phyloP scores from a whole-genome alignment of 2,329 filamentous ascomycete species.

The Venturia nashicola region DNA sequence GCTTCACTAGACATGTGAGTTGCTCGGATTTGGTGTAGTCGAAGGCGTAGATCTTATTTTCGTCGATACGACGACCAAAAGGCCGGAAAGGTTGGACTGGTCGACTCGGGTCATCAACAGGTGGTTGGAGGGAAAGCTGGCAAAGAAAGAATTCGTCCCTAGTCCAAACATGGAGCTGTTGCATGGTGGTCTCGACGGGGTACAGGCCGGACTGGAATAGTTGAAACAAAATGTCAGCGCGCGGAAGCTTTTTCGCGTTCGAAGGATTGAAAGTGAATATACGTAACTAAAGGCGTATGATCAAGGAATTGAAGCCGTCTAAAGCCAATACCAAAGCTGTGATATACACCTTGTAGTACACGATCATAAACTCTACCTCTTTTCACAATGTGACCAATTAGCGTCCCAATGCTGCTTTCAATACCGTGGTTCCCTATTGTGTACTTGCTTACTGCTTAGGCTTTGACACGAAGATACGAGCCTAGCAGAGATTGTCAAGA shows the following conservation, averaged over 20 bases:
- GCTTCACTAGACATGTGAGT: not conserved
- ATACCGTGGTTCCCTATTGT: too few relatives aligned
- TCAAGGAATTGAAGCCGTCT: too few relatives aligned
- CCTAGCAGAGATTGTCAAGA: too few relatives aligned
- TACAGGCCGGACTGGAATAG: conserved; percentile 13
- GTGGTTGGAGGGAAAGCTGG: conserved; percentile 13
- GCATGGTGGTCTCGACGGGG: conserved; percentile 14
- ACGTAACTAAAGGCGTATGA: too few relatives aligned
- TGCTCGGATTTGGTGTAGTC: not conserved
- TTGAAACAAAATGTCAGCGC: conserved; percentile 4
- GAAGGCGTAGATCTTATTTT: conserved; percentile 12
- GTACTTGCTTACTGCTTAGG: too few relatives aligned
- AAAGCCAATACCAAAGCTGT: too few relatives aligned
- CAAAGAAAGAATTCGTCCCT: conserved; percentile 6
- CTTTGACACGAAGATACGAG: too few relatives aligned
- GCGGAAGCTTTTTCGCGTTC: not conserved
- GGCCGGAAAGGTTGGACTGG: conserved; percentile 2
- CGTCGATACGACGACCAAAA: not conserved
- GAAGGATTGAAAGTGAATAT: too few relatives aligned
- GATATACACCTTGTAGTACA: too few relatives aligned
- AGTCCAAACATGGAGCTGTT: conserved; percentile 15
- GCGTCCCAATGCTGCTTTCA: too few relatives aligned
- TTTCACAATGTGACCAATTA: too few relatives aligned
- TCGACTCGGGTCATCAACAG: conserved; percentile 4
- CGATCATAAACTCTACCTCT: too few relatives aligned